Evolutionary conservation across 2,329 filamentous ascomycete species (phyloP).

Genomic region (Colletotrichum sp.): DNA sequence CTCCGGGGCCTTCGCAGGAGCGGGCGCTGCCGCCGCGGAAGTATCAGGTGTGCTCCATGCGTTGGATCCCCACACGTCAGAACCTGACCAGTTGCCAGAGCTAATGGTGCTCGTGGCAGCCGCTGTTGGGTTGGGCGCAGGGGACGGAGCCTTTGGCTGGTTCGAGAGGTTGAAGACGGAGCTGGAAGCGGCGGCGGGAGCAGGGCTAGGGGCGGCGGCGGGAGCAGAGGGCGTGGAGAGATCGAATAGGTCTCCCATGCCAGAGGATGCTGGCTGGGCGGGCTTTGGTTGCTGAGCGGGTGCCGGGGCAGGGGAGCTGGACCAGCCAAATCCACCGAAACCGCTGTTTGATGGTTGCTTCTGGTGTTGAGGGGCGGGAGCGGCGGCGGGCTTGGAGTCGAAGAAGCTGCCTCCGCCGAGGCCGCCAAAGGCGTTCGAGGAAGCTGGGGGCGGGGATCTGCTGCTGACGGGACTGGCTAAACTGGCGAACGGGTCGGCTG

Average conservation of each 20-base stretch:
- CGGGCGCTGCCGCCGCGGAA: conserved; percentile 46
- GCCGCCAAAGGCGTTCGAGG: conserved; percentile 51
- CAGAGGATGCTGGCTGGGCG: conserved; percentile 52
- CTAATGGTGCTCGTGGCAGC: conserved; percentile 33
- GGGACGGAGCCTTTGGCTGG: conserved; percentile 46
- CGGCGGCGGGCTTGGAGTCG: conserved; percentile 70
- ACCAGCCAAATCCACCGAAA: conserved; percentile 71
- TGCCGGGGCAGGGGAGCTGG: conserved; percentile 50
- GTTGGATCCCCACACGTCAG: conserved; percentile 86
- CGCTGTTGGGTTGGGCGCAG: conserved; percentile 45
- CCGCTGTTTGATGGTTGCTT: conserved; percentile 61
- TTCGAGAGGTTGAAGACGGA: conserved; percentile 86
- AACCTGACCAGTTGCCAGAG: conserved; percentile 47
- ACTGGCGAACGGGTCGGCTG: conserved; percentile 64
- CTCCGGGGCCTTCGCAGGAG: conserved; percentile 59
- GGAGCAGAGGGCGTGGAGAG: conserved; percentile 65
- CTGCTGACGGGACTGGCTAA: conserved; percentile 46
- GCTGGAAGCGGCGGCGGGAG: conserved; percentile 46
- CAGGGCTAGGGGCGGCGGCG: conserved; percentile 37
- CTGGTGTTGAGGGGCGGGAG: conserved; percentile 51
- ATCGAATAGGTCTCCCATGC: conserved; percentile 82
- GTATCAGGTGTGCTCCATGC: conserved; percentile 77
- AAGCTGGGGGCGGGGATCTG: conserved; percentile 37
- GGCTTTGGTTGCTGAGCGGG: conserved; percentile 43
- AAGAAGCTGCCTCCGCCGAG: conserved; percentile 84